Base-by-base conservation (phyloP, 805 yeast genomes). In the Candida yuanshanica region DNA sequence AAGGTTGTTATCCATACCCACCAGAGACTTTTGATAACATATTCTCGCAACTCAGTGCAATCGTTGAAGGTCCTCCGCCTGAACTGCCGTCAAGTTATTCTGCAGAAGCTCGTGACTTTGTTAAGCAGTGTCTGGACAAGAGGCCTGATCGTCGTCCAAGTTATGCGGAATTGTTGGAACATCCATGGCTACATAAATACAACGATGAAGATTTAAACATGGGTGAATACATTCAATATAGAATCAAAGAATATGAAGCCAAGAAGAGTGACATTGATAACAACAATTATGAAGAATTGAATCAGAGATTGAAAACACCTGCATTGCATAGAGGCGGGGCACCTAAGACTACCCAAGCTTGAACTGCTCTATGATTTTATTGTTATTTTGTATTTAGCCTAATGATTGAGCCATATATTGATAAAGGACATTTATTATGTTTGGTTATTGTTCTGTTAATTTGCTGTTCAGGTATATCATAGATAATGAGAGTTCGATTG, bases 21-120 rank as follows among this genome's bases (percentile, higher is more conserved):
- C 84, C 96, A 1, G 98, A 93, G 54, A 84, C 96, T 3, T 89
- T 79, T 55, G 86, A 79, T 49, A 88, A 86, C 60, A 87, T 93
- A 11, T 90, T 93, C 55, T 83, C 93, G 7, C 99, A 93, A 64
- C 72, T 93, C 49, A 83, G 88, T 63, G 98, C 97, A 3, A 93
- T 93, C 54, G 97, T 93, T n/a, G 95, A 87, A 58, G 96, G 95
- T 10, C 89, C 84, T 21, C 88, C 96, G 4, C 96, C 96, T n/a
- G 66, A 68, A 35, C 66, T 89, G 39, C 90, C 90, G 14, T 63
- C 69, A 2, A 74, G 63, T 38, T 93, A 76, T 58, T 77, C 90
- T 2, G 60, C 69, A n/a, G 83, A 81, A 38, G 98, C 97, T 0
- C 82, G 79, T 52, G 77, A 80, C 48, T 93, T 93, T 61, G 95